Percentiles rank a stretch among this genome's conserved stretches.
Conservation (phyloP, 257 asterid genomes). For the Lithospermum erythrorhizon region DNA sequence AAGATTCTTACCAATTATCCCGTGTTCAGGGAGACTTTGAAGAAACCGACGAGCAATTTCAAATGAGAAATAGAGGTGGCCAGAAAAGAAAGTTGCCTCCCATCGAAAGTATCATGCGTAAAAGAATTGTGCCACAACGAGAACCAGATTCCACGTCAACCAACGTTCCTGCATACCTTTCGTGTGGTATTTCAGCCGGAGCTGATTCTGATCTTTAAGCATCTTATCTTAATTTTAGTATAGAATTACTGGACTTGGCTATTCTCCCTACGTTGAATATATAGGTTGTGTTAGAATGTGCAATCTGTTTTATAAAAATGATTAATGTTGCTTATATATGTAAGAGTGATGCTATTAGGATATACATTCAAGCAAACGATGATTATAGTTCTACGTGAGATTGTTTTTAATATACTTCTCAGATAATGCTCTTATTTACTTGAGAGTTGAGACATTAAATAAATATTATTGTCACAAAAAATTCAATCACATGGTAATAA, state of each 20-base stretch:
- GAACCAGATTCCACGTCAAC: conserved; percentile 34
- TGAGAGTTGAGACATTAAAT: no score
- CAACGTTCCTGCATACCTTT: conserved; percentile 17
- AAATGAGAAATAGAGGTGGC: conserved; percentile 72
- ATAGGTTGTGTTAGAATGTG: no score
- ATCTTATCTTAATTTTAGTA: neutral
- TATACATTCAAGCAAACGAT: no score
- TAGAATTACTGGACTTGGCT: neutral
- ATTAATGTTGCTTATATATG: no score
- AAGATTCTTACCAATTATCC: neutral
- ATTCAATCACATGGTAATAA: no score
- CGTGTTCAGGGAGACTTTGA: conserved; percentile 78
- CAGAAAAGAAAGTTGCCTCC: conserved; percentile 51
- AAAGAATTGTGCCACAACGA: conserved; percentile 52
- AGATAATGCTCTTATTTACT: no score
- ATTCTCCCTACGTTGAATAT: no score
- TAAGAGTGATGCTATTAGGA: no score
- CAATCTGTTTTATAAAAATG: no score
- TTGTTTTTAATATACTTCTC: no score
- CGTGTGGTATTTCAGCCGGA: conserved; percentile 23
- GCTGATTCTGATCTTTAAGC: conserved; percentile 15
- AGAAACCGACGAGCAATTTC: conserved; percentile 59
- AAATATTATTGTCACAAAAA: no score
- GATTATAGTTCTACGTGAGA: no score
- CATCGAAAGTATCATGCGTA: conserved; percentile 50